phyloP scores from a whole-genome alignment of 2,329 filamentous ascomycete species.

The Metarhizium guizhouense region DNA sequence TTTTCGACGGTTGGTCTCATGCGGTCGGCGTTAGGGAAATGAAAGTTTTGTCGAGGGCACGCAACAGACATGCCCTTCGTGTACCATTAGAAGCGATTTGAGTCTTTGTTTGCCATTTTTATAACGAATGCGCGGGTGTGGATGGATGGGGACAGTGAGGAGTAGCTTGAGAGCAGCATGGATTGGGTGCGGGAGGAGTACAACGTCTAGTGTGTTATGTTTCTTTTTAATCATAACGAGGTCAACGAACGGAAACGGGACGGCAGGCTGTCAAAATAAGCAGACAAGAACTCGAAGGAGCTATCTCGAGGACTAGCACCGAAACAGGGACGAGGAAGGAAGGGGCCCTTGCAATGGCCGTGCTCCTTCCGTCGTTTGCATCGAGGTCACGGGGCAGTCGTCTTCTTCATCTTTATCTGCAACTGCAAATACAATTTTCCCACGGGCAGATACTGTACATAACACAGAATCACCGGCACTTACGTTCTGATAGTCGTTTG shows the following conservation, averaged over 20 bases:
- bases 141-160: not conserved
- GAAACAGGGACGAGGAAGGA: not conserved
- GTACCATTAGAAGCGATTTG: constrained; percentile 1
- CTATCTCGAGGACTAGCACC: not conserved
- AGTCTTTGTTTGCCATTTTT: not conserved
- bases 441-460: too few species aligned
- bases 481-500: too few species aligned
- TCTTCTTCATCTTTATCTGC: not conserved
- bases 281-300: not conserved
- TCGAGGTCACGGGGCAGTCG: not conserved
- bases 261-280: not conserved
- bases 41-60: not conserved
- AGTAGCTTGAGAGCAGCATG: not conserved
- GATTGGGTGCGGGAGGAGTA: not conserved
- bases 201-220: not conserved
- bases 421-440: not conserved
- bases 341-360: not conserved
- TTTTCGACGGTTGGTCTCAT: constrained; percentile 1
- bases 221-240: not conserved
- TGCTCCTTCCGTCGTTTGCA: not conserved
- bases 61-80: not conserved
- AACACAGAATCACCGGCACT: too few species aligned
- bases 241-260: not conserved
- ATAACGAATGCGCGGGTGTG: not conserved
- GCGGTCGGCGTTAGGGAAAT: constrained; percentile 6